phyloP scores from a whole-genome alignment of 768 basidiomycete genomes.

The Amanita polypyramis region DNA sequence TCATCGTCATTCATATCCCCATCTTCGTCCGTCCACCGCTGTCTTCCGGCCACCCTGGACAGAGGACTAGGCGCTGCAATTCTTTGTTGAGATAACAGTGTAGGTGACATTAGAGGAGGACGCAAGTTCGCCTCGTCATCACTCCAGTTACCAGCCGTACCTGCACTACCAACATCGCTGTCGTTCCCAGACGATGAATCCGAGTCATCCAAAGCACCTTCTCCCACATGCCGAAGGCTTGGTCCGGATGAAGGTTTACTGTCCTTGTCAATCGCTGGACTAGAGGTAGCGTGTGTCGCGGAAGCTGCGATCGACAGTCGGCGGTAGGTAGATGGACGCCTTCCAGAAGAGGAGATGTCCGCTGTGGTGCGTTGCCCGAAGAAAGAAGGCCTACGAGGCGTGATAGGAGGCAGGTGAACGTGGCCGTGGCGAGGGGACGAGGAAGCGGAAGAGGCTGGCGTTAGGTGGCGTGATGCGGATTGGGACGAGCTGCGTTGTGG shows the following conservation, averaged over 20 bases:
- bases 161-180: slow-evolving; percentile 20
- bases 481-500: slow-evolving; percentile 18
- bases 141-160: slow-evolving; percentile 22
- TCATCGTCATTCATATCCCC: slow-evolving; percentile 33
- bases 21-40: slow-evolving; percentile 41
- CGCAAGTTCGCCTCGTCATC: slow-evolving; percentile 23
- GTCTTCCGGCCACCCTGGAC: slow-evolving; percentile 44
- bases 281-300: slow-evolving; percentile 22
- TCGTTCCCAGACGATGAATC: slow-evolving; percentile 46
- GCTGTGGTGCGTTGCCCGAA: slow-evolving; percentile 26
- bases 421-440: slow-evolving; percentile 43
- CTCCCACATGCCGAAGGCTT: slow-evolving; percentile 58
- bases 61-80: slow-evolving; percentile 54
- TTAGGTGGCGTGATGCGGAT: slow-evolving; percentile 36
- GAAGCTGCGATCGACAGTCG: slow-evolving; percentile 12
- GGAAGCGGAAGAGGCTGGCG: slow-evolving; percentile 47
- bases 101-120: slow-evolving; percentile 24
- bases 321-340: slow-evolving; percentile 9
- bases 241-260: slow-evolving; percentile 11
- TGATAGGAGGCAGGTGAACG: slow-evolving; percentile 32
- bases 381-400: slow-evolving; percentile 29
- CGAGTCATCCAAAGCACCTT: slow-evolving; percentile 70
- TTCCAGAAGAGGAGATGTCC: slow-evolving; percentile 12
- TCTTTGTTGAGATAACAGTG: slow-evolving; percentile 17
- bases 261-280: slow-evolving; percentile 25